A percentile compares a stretch with the other conserved stretches of the same genome.
Conservation (phyloP, 2,329 filamentous ascomycete genomes). For the Pestalotiopsis sp. region DNA sequence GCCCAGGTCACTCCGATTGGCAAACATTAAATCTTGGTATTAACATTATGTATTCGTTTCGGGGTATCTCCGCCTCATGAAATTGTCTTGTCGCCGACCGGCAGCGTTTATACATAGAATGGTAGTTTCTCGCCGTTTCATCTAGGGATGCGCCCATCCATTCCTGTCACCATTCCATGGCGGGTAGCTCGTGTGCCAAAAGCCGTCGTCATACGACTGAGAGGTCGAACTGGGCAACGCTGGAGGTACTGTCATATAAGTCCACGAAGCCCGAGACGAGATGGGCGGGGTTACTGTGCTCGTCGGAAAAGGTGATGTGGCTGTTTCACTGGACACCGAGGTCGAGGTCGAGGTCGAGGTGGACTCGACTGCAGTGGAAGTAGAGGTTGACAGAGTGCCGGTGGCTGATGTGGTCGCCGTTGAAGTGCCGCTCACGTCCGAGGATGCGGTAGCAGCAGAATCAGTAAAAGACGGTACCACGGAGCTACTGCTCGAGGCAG, state of each 20-base stretch:
- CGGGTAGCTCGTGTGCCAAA: constrained; percentile 14
- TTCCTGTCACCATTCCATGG: constrained; percentile 10
- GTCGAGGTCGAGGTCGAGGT: constrained; percentile 1
- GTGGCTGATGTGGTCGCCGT: background rate
- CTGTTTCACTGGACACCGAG: background rate
- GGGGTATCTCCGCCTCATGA: background rate
- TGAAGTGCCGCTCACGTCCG: background rate
- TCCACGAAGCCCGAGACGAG: background rate
- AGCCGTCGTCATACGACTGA: constrained; percentile 12
- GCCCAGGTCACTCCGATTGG: too few relatives aligned
- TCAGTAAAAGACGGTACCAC: background rate
- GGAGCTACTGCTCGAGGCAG: background rate
- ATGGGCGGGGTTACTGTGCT: background rate
- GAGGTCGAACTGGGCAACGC: constrained; percentile 8
- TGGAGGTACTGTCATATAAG: background rate
- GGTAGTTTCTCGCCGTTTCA: background rate
- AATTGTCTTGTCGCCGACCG: background rate
- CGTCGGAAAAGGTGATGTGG: background rate
- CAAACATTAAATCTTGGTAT: constrained; percentile 3
- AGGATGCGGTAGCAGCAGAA: background rate
- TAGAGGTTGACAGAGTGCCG: background rate
- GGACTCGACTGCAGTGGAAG: background rate
- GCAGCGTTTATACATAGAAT: background rate
- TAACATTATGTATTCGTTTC: constrained; percentile 8
- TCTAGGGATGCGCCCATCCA: background rate